phyloP scores from a whole-genome alignment of 371 early-diverging fungal species.

The Furculomyces boomerangus region DNA sequence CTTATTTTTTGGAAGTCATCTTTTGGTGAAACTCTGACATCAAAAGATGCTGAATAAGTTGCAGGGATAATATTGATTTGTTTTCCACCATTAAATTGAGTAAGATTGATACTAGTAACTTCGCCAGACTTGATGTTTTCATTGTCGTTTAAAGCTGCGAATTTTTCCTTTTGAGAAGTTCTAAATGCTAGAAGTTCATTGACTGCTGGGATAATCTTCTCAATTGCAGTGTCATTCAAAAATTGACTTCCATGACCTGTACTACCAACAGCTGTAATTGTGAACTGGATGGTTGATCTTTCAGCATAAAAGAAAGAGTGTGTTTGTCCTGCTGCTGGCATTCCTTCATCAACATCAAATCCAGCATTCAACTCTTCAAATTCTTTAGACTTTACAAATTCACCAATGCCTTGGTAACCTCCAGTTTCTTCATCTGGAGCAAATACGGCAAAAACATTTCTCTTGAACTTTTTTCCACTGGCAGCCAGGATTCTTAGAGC shows the following conservation, averaged over 20 bases:
- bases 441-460: conserved; percentile 48
- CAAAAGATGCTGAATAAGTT: conserved; percentile 35
- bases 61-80: conserved; percentile 53
- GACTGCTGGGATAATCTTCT: conserved; percentile 36
- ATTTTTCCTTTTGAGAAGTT: not conserved
- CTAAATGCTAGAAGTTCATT: conserved; percentile 4
- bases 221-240: conserved; percentile 42
- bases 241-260: conserved; percentile 73
- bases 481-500: conserved; percentile 39
- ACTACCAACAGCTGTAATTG: conserved; percentile 29
- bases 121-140: conserved; percentile 38
- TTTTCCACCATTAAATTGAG: conserved; percentile 32
- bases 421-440: conserved; percentile 75
- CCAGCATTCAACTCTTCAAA: conserved; percentile 48
- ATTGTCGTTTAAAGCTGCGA: not conserved
- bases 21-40: conserved; percentile 47
- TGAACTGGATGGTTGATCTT: too few relatives aligned
- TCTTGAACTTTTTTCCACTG: conserved; percentile 27
- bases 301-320: too few relatives aligned
- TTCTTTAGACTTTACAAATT: conserved; percentile 32
- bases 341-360: conserved; percentile 63
- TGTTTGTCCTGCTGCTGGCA: too few relatives aligned
- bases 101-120: conserved; percentile 56
- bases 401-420: conserved; percentile 50
- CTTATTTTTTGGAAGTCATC: conserved; percentile 34